Evolutionary conservation across 495 filamentous ascomycete species (phyloP), one percentile per base, ranked within the genome.

Genomic region (Neurospora sp.): DNA sequence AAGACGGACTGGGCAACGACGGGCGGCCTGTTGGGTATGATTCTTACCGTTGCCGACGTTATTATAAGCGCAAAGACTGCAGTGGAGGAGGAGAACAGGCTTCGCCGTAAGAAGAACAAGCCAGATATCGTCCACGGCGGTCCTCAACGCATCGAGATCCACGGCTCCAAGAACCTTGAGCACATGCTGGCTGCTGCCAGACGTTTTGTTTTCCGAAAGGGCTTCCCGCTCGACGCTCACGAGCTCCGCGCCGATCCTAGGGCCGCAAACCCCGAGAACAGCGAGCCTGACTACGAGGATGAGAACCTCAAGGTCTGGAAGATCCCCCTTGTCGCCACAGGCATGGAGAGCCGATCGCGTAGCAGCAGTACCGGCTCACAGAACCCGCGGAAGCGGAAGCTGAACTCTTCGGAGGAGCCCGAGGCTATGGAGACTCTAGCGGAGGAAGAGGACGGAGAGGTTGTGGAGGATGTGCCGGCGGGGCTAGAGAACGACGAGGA

Each of bases 201-300:
- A 45, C 82, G 89, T 39, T 98, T 97, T 80, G 86, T 99, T n/a
- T 95, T 98, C 78, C 85, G 96, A 37, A 93, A 90, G 77, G 90
- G 90, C 0, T 86, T 95, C 78, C 93, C 94, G 1, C 53, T 97
- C 2, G 81, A 78, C 27, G 85, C 88, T 35, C 84, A 85, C 68
- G 96, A 98, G 80, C 85, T 92, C 71, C 83, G 83, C 44, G 72
- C 82, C 27, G 85, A 86, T 59, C 83, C 77, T 7, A 71, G 75
- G 8, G 18, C 70, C 37, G 27, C 44, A 1, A 70, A 77, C 35
- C 71, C 69, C 14, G 69, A 61, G 1, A 72, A 75, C 39, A 75
- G 73, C 16, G 71, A 78, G 38, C 93, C 94, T 0, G 89, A 93
- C 45, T 97, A 88, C 86, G 74, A 85, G 69, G 94, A 98, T 80